A percentile compares a stretch with the other conserved stretches of the same genome.
phyloP scores from a whole-genome alignment of 2,329 filamentous ascomycete species.

The Thelonectria blattea region DNA sequence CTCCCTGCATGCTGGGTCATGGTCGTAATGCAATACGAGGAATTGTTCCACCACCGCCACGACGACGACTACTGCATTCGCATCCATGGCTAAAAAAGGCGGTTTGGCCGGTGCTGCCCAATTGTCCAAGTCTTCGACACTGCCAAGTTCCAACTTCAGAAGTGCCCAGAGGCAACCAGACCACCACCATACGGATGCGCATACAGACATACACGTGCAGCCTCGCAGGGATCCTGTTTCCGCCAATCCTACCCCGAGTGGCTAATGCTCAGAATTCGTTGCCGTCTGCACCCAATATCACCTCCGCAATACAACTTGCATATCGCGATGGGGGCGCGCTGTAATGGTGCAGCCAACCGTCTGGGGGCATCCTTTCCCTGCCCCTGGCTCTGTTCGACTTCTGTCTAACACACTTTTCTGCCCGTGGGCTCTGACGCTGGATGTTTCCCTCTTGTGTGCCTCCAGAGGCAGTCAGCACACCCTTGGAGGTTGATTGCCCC shows the following conservation, averaged over 20 bases:
- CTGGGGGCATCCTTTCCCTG: conserved; percentile 15
- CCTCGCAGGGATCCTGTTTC: conserved; percentile 7
- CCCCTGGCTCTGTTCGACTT: conserved; percentile 13
- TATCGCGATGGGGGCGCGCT: conserved; percentile 12
- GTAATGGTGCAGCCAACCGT: conserved; percentile 7
- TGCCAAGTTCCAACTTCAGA: conserved; percentile 1
- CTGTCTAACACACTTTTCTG: conserved; percentile 15
- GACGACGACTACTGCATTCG: conserved; percentile 8
- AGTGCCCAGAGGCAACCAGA: not conserved
- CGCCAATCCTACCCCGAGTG: conserved; percentile 4
- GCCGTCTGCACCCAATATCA: conserved; percentile 6
- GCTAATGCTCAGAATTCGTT: conserved; percentile 10
- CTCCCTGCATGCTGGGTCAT: conserved; percentile 12
- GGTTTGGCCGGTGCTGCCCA: conserved; percentile 21
- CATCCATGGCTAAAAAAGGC: conserved; percentile 8
- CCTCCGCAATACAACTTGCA: conserved; percentile 8
- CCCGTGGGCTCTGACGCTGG: conserved; percentile 16
- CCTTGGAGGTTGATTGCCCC: conserved; percentile 17
- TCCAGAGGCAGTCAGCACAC: conserved; percentile 12
- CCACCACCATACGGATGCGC: too few species aligned
- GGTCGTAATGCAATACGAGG: conserved; percentile 21
- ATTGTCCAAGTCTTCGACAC: conserved; percentile 10
- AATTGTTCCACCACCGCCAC: conserved; percentile 17
- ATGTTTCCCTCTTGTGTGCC: conserved; percentile 20
- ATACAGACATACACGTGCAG: not conserved